Conservation (phyloP, 768 basidiomycete genomes). For the Podaxis sp. region DNA sequence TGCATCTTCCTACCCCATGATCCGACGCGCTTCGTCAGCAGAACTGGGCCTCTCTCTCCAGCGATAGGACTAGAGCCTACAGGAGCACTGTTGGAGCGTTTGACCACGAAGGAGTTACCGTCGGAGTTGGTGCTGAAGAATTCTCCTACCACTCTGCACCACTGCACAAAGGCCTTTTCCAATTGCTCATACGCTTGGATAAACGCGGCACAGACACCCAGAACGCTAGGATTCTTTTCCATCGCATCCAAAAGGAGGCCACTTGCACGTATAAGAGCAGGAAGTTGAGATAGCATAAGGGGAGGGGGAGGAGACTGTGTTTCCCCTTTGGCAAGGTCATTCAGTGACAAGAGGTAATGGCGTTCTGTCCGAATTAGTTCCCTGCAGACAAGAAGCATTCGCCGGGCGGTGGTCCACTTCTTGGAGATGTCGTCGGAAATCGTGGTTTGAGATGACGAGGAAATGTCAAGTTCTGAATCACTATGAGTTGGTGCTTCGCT, state of each 20-base stretch:
- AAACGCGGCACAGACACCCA: slow-evolving; percentile 63
- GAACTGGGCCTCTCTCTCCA: background rate
- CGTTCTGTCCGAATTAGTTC: slow-evolving; percentile 43
- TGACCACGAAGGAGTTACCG: background rate
- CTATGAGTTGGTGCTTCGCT: slow-evolving; percentile 18
- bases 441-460: no score
- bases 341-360: slow-evolving; percentile 38
- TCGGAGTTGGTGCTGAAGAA: background rate
- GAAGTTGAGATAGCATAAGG: slow-evolving; percentile 49
- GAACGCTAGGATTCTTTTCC: slow-evolving; percentile 58
- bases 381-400: slow-evolving; percentile 36
- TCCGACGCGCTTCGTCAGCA: slow-evolving; percentile 15
- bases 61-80: background rate
- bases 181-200: slow-evolving; percentile 48
- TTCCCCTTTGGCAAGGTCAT: slow-evolving; percentile 30
- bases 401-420: slow-evolving; percentile 36
- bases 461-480: background rate
- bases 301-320: slow-evolving; percentile 46
- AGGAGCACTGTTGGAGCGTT: slow-evolving; percentile 8
- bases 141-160: slow-evolving; percentile 54
- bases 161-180: slow-evolving; percentile 54
- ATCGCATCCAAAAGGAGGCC: slow-evolving; percentile 45
- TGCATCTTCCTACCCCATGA: slow-evolving; percentile 19
- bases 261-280: slow-evolving; percentile 49
- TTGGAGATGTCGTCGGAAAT: slow-evolving; percentile 1